Percentiles rank a stretch among this genome's conserved stretches.
These are phyloP conservation scores for Nakataea oryzae DNA, from an alignment of 2,329 filamentous ascomycete genomes.

Conservation along the genomic window DNA sequence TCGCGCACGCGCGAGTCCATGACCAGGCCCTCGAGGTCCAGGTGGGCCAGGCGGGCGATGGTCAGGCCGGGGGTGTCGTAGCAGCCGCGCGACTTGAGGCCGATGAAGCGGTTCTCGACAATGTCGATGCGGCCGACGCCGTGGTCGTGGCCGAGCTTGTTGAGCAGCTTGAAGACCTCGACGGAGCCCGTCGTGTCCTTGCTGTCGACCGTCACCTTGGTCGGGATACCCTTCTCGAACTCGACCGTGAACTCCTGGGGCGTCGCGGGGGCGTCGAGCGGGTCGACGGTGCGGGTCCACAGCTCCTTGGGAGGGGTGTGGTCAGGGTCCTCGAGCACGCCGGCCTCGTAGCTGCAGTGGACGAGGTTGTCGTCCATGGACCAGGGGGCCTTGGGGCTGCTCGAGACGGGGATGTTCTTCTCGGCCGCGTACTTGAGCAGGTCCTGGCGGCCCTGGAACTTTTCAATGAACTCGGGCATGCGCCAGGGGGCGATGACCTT, in stretches of 20 bases:
- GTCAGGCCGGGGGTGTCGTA: constrained; percentile 57
- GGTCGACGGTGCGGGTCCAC: constrained; percentile 67
- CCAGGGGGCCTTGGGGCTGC: constrained; percentile 64
- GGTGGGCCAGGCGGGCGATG: constrained; percentile 25
- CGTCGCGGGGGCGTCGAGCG: constrained; percentile 57
- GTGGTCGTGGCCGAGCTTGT: constrained; percentile 59
- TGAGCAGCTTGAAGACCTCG: constrained; percentile 62
- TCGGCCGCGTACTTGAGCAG: constrained; percentile 61
- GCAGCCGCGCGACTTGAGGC: constrained; percentile 71
- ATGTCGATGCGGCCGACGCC: constrained; percentile 77
- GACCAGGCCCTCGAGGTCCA: constrained; percentile 37
- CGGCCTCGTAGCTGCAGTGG: constrained; percentile 71
- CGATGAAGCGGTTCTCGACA: constrained; percentile 63
- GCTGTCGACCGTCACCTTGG: constrained; percentile 40
- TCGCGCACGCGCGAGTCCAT: constrained; percentile 48
- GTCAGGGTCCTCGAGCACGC: constrained; percentile 57
- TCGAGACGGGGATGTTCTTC: constrained; percentile 60
- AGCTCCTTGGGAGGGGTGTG: constrained; percentile 63
- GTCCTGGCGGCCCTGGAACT: constrained; percentile 61
- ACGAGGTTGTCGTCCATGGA: constrained; percentile 53
- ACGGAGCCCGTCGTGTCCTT: constrained; percentile 58
- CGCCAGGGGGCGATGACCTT: constrained; percentile 70
- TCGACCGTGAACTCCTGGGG: constrained; percentile 61
- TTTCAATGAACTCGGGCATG: constrained; percentile 57
- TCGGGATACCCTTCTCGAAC: constrained; percentile 67